A percentile compares a stretch with the other conserved stretches of the same genome.
phyloP scores from a whole-genome alignment of 805 yeast genomes.

The Monosporozyma siamensis region DNA sequence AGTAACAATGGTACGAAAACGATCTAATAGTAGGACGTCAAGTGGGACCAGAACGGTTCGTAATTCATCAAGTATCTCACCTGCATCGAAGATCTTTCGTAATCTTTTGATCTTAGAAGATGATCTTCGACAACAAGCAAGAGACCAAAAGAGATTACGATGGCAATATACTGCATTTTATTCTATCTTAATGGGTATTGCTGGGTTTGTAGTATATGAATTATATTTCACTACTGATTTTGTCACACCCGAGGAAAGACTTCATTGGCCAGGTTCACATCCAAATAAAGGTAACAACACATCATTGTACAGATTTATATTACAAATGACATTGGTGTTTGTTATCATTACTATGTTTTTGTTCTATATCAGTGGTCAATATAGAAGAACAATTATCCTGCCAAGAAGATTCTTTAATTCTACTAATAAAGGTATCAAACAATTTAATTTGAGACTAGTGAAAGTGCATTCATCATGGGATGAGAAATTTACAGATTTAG shows the following conservation, averaged over 20 bases:
- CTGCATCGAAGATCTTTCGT: constrained; percentile 67
- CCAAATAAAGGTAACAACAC: constrained; percentile 7
- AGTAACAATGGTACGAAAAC: not conserved
- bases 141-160: constrained; percentile 59
- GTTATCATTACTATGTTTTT: constrained; percentile 56
- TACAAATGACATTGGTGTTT: constrained; percentile 10
- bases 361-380: constrained; percentile 84
- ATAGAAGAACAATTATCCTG: constrained; percentile 69
- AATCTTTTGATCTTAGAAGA: constrained; percentile 81
- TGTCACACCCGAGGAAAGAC: not conserved
- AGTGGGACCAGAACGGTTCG: constrained; percentile 17
- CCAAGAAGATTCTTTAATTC: constrained; percentile 71
- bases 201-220: constrained; percentile 34
- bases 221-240: constrained; percentile 21
- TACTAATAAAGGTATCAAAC: constrained; percentile 85
- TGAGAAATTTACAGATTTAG: constrained; percentile 31
- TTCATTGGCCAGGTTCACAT: not conserved
- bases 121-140: constrained; percentile 69
- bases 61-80: constrained; percentile 30
- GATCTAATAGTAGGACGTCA: constrained; percentile 7
- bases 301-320: constrained; percentile 31
- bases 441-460: constrained; percentile 69
- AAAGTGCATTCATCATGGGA: constrained; percentile 40
- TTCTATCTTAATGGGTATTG: constrained; percentile 34
- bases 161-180: constrained; percentile 34